Evolutionary conservation across 257 asterid genomes (phyloP), one percentile per base, ranked within the genome.

Genomic region (Petunia secreta): DNA sequence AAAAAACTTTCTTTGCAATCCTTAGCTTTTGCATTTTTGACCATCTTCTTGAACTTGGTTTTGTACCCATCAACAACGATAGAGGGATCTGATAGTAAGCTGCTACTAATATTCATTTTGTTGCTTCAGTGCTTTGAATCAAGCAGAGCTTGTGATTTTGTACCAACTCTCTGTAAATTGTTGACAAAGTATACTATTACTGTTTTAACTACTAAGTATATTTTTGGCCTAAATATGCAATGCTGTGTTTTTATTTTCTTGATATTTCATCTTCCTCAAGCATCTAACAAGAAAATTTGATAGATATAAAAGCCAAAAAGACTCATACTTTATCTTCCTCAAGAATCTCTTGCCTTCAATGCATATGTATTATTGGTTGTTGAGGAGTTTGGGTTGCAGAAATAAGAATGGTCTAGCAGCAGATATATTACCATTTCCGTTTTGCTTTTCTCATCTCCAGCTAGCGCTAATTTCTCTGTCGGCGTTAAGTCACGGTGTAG

Each of bases 391-490:
- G 59, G 46, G n/a, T 46, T 69, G 0, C 58, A 69, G 4, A 4
- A 69, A 44, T 8, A 10, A 25, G 59, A 69, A 46, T 5, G 16
- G 54, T 66, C 46, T 6, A 66, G 75, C 75, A 15, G 37, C 41
- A 66, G 38, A 25, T 25, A 0, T 25, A 25, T 67, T 67, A 71
- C 34, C 62, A 11, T 63, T 38, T 48, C 73, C 62, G 34, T 64
- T 79, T 64, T 38, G 46, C 48, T 37, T 54, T 68, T 68, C 13
- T 63, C 37, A 41, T 80, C 63, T 39, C 67, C 53, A 81, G 79
- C 59, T 58, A 65, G 67, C 71, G 13, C 60, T 83, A 67, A 34
- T 73, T 79, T 83, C 79, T 75, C 25, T 83, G 7, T n/a, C 37
- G 58, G 79, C 53, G 0, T 75, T 77, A 64, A 73, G 74, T 77